Evolutionary conservation across 106 monocot species (phyloP).

Genomic region (Chionographis japonica): DNA sequence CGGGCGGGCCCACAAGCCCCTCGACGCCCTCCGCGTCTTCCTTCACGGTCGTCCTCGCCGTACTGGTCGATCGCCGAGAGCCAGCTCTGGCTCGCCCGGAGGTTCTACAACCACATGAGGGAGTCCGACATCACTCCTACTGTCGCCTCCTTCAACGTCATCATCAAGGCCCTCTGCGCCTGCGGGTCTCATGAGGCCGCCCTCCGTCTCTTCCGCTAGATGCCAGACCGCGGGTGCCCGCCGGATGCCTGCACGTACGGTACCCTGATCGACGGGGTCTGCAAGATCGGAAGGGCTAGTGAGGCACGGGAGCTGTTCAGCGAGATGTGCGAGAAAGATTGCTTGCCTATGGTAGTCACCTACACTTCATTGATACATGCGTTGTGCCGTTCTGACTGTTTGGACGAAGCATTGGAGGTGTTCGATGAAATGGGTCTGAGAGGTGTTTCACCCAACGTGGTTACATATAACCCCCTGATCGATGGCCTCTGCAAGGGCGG

Average conservation of each 20-base stretch:
- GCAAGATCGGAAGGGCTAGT: conserved; percentile 26
- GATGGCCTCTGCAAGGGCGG: conserved; percentile 78
- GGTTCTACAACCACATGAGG: conserved; percentile 56
- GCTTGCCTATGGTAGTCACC: conserved; percentile 56
- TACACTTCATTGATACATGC: conserved; percentile 62
- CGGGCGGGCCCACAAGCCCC: conserved; percentile 50
- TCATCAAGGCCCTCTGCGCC: conserved; percentile 67
- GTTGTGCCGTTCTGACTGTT: conserved; percentile 11
- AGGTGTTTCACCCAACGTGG: conserved; percentile 53
- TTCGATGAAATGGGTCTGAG: conserved; percentile 52
- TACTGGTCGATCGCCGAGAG: conserved; percentile 56
- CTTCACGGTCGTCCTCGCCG: conserved; percentile 55
- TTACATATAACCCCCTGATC: conserved; percentile 68
- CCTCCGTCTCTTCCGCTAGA: conserved; percentile 34
- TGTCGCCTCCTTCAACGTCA: conserved; percentile 58
- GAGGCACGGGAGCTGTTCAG: conserved; percentile 52
- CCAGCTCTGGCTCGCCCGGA: conserved; percentile 38
- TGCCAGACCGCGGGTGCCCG: conserved; percentile 25
- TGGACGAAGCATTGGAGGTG: conserved; percentile 51
- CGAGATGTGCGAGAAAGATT: conserved; percentile 43
- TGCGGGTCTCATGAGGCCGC: conserved; percentile 31
- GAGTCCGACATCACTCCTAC: conserved; percentile 27
- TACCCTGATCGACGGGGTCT: conserved; percentile 73
- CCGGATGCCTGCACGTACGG: conserved; percentile 67
- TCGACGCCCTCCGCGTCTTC: conserved; percentile 68